Percentiles rank a stretch among this genome's conserved stretches.
These are phyloP conservation scores for Collybia sp. DNA, from an alignment of 768 basidiomycete species.

Conservation along the genomic window DNA sequence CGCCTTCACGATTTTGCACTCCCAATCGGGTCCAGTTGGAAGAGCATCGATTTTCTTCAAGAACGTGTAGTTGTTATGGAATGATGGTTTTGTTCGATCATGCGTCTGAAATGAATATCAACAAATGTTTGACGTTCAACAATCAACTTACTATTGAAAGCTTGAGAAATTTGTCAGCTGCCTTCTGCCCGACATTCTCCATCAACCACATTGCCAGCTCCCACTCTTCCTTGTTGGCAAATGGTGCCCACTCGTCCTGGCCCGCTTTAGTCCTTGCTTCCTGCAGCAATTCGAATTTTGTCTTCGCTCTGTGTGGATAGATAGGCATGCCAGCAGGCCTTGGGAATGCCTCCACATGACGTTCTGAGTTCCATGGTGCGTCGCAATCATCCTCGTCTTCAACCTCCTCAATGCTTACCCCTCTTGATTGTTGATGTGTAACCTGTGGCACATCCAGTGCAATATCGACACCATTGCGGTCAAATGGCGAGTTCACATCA, in stretches of 20 bases:
- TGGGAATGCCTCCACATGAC: background rate
- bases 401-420: background rate
- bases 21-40: slow-evolving; percentile 9
- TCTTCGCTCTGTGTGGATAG: background rate
- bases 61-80: slow-evolving; percentile 5
- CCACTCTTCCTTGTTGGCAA: slow-evolving; percentile 20
- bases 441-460: too few species aligned
- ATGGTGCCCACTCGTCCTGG: slow-evolving; percentile 13
- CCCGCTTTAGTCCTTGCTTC: background rate
- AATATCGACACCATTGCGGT: too few species aligned
- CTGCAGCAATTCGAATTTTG: background rate
- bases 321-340: background rate
- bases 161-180: slow-evolving; percentile 23
- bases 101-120: slow-evolving; percentile 1
- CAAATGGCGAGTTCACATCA: too few species aligned
- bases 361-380: background rate
- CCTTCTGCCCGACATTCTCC: slow-evolving; percentile 18
- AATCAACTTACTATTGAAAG: slow-evolving; percentile 16
- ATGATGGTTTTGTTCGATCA: slow-evolving; percentile 4
- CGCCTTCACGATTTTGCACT: slow-evolving; percentile 6
- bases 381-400: background rate
- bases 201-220: slow-evolving; percentile 27
- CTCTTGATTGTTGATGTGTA: too few species aligned
- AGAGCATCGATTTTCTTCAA: slow-evolving; percentile 11
- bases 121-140: background rate